Base-by-base conservation (phyloP, 2,329 filamentous ascomycete species). In the Rutstroemia sp. region DNA sequence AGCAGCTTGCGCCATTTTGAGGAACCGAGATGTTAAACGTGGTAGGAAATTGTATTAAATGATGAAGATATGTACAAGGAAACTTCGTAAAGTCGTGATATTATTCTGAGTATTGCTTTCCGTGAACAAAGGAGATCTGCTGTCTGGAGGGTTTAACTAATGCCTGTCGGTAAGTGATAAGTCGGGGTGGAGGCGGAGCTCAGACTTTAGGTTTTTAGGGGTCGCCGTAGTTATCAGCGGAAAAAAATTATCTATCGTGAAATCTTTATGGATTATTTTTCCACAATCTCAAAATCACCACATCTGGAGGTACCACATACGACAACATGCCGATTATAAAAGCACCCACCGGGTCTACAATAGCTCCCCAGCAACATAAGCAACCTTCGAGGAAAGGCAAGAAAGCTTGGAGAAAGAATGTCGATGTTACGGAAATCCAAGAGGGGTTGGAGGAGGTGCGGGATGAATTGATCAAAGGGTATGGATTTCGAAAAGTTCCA, bases 331-430 rank as follows among this genome's bases (percentile, higher is more conserved):
- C 68, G 27, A 63, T 71, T 42, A 58, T 69, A 17, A 69, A 65
- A 51, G 62, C 64, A 48, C 63, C 60, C 21, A 57, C 76, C 42
- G 78, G 74, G 58, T 73, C 79, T 38, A 72, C 74, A 12, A 73
- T 78, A 38, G 87, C 89, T 17, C 92, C 91, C 10, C 83, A 86
- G 61, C 89, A 95, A 64, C 84, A 87, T 73, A 91, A 83, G 61
- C 94, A 99, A 72, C 83, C 91, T 25, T 97, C 92, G 5, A 82
- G 94, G 70, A 99, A 99, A 72, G 94, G 95, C 66, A 97, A 97
- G 75, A 97, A 95, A 76, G 92, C 94, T 34, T 99, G 94, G 94
- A 83, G 94, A 69, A 99, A 97, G 73, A 96, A 99, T 75, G 90
- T 99, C 72, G 90, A 99, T 73, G 82, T 97, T 60, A 87, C 89